A percentile compares a stretch with the other conserved stretches of the same genome.
Evolutionary conservation across 768 basidiomycete species (phyloP).

Genomic region (Mycena latifolia): DNA sequence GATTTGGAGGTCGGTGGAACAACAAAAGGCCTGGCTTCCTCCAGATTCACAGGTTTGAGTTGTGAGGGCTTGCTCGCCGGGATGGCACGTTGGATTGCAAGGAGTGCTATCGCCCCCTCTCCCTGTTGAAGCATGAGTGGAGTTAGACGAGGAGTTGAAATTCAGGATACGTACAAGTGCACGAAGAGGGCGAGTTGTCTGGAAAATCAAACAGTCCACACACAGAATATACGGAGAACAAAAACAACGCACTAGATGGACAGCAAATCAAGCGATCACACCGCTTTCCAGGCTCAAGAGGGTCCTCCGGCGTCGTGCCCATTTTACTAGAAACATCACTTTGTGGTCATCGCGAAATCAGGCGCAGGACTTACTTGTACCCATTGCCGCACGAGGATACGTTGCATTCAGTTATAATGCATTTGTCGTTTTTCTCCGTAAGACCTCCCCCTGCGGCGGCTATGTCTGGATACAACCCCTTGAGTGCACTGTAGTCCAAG

Average conservation of each 20-base stretch:
- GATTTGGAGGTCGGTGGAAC: conserved; percentile 2
- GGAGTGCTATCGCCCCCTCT: conserved; percentile 11
- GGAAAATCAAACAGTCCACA: background rate
- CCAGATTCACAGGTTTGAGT: conserved; percentile 15
- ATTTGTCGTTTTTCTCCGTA: conserved; percentile 24
- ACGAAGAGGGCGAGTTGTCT: conserved; percentile 18
- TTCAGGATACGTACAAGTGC: conserved; percentile 6
- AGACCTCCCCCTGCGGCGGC: conserved; percentile 12
- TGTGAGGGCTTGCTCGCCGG: conserved; percentile 13
- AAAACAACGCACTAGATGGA: conserved; percentile 3
- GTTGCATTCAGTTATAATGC: conserved; percentile 14
- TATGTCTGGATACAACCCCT: conserved; percentile 17
- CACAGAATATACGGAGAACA: background rate
- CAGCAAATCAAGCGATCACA: conserved; percentile 22
- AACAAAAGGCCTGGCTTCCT: conserved; percentile 15
- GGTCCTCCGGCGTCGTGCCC: conserved; percentile 13
- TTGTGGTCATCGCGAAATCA: background rate
- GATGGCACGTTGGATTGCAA: conserved; percentile 10
- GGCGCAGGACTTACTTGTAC: background rate
- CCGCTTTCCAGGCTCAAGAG: conserved; percentile 4
- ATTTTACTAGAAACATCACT: conserved; percentile 6
- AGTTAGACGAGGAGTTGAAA: no score
- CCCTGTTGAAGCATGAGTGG: background rate
- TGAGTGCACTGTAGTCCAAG: conserved; percentile 5
- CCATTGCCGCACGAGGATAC: conserved; percentile 12